Conservation (phyloP, 441 rosid genomes). For the Manihot esculenta region DNA sequence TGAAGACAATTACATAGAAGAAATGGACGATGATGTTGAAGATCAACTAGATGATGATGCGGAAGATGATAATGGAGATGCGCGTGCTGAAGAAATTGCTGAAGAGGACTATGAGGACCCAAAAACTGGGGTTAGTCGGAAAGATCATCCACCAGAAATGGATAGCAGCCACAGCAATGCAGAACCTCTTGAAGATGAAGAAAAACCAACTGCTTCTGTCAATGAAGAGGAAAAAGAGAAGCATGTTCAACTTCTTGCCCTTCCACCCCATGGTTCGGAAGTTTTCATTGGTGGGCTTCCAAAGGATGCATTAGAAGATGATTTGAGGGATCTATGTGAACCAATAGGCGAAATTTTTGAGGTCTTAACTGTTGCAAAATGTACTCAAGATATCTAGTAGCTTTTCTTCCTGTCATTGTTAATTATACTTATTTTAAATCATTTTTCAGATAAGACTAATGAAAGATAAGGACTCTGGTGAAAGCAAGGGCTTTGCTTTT, state of each 20-base stretch:
- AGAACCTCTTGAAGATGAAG: constrained; percentile 53
- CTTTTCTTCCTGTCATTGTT: constrained; percentile 6
- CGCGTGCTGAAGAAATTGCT: constrained; percentile 48
- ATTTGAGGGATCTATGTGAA: constrained; percentile 82
- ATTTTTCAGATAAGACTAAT: constrained; percentile 67
- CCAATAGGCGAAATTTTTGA: constrained; percentile 79
- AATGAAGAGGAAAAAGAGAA: constrained; percentile 68
- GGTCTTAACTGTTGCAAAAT: constrained; percentile 40
- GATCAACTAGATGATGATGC: constrained; percentile 72
- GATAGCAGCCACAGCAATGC: constrained; percentile 38
- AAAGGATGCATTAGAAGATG: constrained; percentile 77
- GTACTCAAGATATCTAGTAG: constrained; percentile 2
- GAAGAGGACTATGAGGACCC: constrained; percentile 52
- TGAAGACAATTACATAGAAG: constrained; percentile 91
- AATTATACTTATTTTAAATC: constrained; percentile 15
- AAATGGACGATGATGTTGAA: constrained; percentile 84
- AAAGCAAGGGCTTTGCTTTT: constrained; percentile 93
- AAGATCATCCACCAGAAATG: constrained; percentile 49
- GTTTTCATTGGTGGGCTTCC: constrained; percentile 98
- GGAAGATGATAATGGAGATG: constrained; percentile 51
- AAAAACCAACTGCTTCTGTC: constrained; percentile 42
- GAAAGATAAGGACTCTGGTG: constrained; percentile 93
- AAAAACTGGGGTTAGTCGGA: constrained; percentile 39
- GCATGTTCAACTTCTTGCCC: constrained; percentile 74
- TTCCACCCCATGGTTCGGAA: constrained; percentile 97